These are phyloP conservation scores for Globisporangium acanthophoron DNA, from an alignment of 352 stramenopile species.

Conservation along the genomic window DNA sequence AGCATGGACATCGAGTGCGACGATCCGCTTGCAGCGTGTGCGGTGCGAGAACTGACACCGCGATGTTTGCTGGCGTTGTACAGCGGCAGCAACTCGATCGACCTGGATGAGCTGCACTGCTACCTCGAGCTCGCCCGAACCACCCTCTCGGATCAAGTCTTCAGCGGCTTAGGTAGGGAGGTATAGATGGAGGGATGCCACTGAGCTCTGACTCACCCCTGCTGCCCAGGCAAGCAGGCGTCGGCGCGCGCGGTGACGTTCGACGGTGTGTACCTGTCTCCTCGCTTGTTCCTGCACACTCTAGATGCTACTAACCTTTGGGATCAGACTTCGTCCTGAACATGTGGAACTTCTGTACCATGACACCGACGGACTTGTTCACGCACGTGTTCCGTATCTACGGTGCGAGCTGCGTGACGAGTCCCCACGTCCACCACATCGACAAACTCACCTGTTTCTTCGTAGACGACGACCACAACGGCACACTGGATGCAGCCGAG, in stretches of 20 bases:
- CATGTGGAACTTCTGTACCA: conserved; percentile 59
- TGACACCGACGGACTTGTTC: conserved; percentile 30
- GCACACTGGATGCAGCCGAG: conserved; percentile 34
- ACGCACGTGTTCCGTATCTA: conserved; percentile 44
- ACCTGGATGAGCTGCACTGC: conserved; percentile 41
- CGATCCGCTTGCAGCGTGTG: neutral
- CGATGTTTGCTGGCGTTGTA: neutral
- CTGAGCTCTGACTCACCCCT: neutral
- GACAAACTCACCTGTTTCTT: neutral
- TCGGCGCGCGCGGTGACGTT: conserved; percentile 33
- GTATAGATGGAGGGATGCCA: no score
- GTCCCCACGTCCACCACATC: neutral
- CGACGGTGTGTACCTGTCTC: conserved; percentile 17
- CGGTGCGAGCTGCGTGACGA: conserved; percentile 11
- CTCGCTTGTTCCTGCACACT: neutral
- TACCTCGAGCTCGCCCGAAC: conserved; percentile 37
- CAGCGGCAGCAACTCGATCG: conserved; percentile 52
- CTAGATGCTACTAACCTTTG: neutral
- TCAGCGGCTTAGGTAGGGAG: conserved; percentile 37
- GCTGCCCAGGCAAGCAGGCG: conserved; percentile 29
- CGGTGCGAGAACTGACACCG: neutral
- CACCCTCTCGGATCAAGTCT: conserved; percentile 42
- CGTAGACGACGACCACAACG: conserved; percentile 41
- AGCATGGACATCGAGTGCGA: conserved; percentile 43
- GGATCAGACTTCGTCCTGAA: conserved; percentile 45